These are phyloP conservation scores for Cercospora berteroae DNA, from an alignment of 2,329 filamentous ascomycete genomes.

Conservation along the genomic window DNA sequence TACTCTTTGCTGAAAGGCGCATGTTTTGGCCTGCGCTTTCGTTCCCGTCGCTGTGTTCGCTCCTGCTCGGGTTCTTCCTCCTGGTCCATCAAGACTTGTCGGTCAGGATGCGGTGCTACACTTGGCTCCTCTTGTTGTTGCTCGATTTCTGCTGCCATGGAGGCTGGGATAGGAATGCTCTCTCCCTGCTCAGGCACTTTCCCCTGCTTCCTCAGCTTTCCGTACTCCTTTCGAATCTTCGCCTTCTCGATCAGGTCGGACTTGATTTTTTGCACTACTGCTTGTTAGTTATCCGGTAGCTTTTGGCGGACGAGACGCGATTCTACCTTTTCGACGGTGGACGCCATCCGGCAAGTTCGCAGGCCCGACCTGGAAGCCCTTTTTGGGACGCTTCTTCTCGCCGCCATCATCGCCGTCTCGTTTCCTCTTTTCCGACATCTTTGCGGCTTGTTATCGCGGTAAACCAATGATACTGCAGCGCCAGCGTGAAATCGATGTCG, in stretches of 20 bases:
- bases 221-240: constrained; percentile 89
- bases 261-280: constrained; percentile 80
- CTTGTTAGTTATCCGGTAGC: constrained; percentile 3
- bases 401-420: constrained; percentile 20
- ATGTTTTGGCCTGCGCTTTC: constrained; percentile 41
- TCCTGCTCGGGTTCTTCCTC: constrained; percentile 21
- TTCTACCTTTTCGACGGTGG: constrained; percentile 69
- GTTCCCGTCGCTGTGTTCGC: constrained; percentile 6
- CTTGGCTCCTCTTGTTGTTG: constrained; percentile 33
- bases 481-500: neutral
- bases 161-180: constrained; percentile 34
- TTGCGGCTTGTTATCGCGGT: neutral
- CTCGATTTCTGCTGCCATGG: constrained; percentile 28
- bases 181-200: constrained; percentile 30
- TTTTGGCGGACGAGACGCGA: neutral
- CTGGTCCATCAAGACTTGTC: constrained; percentile 35
- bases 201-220: constrained; percentile 71
- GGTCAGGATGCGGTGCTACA: constrained; percentile 49
- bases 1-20: constrained; percentile 46
- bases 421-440: constrained; percentile 29
- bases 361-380: constrained; percentile 83
- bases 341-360: constrained; percentile 88
- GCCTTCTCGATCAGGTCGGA: constrained; percentile 84
- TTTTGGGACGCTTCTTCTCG: constrained; percentile 51
- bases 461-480: neutral